phyloP scores from a whole-genome alignment of 78 protist genomes.

The Isochrysis galbana region DNA sequence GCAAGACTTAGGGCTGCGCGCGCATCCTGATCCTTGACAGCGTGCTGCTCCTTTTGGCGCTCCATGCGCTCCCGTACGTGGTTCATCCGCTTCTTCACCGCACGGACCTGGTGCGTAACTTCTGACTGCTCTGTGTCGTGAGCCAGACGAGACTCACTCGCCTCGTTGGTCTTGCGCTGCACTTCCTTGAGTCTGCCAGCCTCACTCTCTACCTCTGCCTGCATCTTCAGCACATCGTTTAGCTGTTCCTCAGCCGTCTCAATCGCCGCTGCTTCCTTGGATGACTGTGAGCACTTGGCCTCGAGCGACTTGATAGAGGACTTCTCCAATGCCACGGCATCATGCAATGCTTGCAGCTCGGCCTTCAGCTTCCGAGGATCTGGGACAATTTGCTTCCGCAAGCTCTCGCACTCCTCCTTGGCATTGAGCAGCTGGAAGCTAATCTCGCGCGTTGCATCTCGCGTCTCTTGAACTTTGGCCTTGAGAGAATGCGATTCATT shows the following conservation, averaged over 20 bases:
- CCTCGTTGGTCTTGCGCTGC: no score
- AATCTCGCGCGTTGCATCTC: background rate
- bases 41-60: background rate
- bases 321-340: background rate
- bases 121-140: background rate
- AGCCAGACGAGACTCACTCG: background rate
- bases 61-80: background rate
- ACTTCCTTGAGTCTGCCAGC: background rate
- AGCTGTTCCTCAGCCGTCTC: background rate
- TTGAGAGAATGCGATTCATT: background rate
- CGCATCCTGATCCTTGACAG: background rate
- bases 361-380: background rate
- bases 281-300: background rate
- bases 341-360: background rate
- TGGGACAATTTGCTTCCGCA: background rate
- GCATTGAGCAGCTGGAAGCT: background rate
- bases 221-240: background rate
- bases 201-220: background rate
- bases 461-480: background rate
- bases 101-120: background rate
- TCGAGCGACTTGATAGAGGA: background rate
- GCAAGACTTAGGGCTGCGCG: background rate
- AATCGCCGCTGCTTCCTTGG: background rate
- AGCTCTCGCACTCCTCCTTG: background rate
- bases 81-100: background rate